Evolutionary conservation across 768 basidiomycete species (phyloP).

Genomic region (Leccinum pellstonianum): DNA sequence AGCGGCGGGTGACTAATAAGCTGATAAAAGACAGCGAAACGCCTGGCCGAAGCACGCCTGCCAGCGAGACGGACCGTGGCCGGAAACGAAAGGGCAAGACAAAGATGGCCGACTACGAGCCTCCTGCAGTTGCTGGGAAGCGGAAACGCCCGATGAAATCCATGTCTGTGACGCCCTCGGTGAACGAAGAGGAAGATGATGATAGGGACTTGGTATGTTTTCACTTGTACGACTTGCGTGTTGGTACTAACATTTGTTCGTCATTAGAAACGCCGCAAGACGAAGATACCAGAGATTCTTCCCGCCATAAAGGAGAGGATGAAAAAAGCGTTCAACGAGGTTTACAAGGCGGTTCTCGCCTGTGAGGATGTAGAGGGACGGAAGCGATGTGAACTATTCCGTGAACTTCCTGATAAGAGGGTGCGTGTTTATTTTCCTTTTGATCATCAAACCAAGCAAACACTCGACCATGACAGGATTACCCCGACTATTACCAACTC

Average conservation of each 20-base stretch:
- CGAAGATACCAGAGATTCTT: conserved; percentile 57
- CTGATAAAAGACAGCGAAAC: conserved; percentile 56
- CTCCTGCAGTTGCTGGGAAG: conserved; percentile 49
- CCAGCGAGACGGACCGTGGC: conserved; percentile 56
- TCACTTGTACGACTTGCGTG: background rate
- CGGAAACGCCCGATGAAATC: conserved; percentile 75
- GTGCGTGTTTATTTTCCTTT: conserved; percentile 37
- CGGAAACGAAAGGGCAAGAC: conserved; percentile 62
- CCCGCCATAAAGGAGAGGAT: conserved; percentile 66
- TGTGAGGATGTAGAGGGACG: conserved; percentile 74
- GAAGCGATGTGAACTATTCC: conserved; percentile 84
- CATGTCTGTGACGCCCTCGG: conserved; percentile 73
- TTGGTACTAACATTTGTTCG: conserved; percentile 1
- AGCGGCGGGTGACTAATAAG: conserved; percentile 59
- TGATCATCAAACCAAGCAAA: conserved; percentile 7
- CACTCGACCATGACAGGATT: conserved; percentile 51
- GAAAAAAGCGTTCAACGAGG: conserved; percentile 82
- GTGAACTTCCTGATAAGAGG: conserved; percentile 78
- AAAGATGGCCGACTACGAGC: conserved; percentile 55
- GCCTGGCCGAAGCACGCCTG: conserved; percentile 64
- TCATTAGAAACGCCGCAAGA: conserved; percentile 82
- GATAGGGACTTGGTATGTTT: conserved; percentile 64
- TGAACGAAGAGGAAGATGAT: conserved; percentile 74
- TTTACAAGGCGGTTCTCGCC: conserved; percentile 68
- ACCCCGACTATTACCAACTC: conserved; percentile 90